Base-by-base conservation (phyloP, 345 rosid species). In the Corchorus capsularis region DNA sequence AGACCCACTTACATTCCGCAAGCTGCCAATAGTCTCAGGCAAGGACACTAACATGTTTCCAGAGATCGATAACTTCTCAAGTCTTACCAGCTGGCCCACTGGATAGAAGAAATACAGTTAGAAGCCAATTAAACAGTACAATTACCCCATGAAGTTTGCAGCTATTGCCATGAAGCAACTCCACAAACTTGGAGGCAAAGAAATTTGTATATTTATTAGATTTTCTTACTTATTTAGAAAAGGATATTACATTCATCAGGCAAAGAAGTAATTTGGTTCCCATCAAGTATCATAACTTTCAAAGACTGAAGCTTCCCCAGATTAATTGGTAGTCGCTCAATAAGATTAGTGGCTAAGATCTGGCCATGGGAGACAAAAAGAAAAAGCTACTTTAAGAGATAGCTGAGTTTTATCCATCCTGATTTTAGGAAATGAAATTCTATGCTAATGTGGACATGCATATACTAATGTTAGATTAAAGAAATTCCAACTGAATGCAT, bases 81-180 rank as follows among this genome's bases (percentile, higher is more conserved):
- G 97, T 87, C 94, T 88, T 65, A 92, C 90, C 79, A 95, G 86
- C 87, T 95, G 97, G 75, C 99, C 98, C 93, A 95, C 99, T 95
- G 82, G 55, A 67, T 45, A 73, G 64, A 60, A 52, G 9, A 50
- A 59, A 62, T 6, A 7, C 10, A 71, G 41, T 77, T 75, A 82
- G 68, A 77, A 76, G 19, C 49, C 27, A 72, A 41, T 53, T 11
- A 73, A 59, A 71, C 3, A 49, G 35, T 32, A 72, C 22, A 27
- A 60, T 50, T 60, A 66, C 27, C 17, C 62, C 5, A 75, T 50
- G 46, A 69, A 73, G 34, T 76, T 71, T 57, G 57, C 70, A 78
- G 62, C 71, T 54, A 55, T 13, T 47, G 63, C 70, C 63, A 16
- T 63, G 76, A 46, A 67, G 55, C 50, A 76, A 72, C 65, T 71